phyloP scores from a whole-genome alignment of 2,329 filamentous ascomycete species.

The Aschersonia sp. region DNA sequence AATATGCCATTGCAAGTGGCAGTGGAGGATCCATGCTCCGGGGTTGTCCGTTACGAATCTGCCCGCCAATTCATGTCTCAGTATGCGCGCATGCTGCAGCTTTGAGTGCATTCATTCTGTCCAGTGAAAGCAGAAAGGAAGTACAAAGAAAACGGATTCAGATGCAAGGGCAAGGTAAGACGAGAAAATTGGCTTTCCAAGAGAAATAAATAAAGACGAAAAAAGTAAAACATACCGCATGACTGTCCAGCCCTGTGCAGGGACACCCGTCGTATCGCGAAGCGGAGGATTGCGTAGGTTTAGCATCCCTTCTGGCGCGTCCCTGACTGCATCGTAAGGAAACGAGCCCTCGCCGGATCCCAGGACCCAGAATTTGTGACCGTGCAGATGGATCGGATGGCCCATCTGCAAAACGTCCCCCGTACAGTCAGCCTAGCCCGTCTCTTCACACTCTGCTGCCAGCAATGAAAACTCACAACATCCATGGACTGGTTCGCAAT shows the following conservation, averaged over 20 bases:
- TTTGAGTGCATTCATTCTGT: neutral
- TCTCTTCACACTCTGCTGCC: neutral
- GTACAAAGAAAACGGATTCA: neutral
- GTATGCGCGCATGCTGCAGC: neutral
- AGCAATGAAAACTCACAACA: neutral
- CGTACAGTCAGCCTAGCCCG: neutral
- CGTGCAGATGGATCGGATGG: conserved; percentile 2
- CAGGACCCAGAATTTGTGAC: conserved; percentile 4
- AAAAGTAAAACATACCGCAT: neutral
- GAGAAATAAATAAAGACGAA: neutral
- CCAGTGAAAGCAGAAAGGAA: neutral
- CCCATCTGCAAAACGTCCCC: neutral
- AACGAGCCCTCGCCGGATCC: conserved; percentile 1
- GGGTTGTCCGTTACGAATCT: conserved; percentile 2
- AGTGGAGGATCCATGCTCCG: conserved; percentile 3
- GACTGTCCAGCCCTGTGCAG: conserved; percentile 1
- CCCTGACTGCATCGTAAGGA: neutral
- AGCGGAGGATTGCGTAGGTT: conserved; percentile 2
- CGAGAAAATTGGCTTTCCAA: neutral
- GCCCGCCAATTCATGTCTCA: neutral
- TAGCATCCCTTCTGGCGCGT: neutral
- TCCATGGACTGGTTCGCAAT: conserved; percentile 2
- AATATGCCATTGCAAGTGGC: conserved; percentile 3
- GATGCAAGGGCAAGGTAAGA: neutral
- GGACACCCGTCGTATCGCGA: conserved; percentile 1